A percentile compares a stretch with the other conserved stretches of the same genome.
phyloP scores from a whole-genome alignment of 2,329 filamentous ascomycete species.

The Thermomyces lanuginosus region DNA sequence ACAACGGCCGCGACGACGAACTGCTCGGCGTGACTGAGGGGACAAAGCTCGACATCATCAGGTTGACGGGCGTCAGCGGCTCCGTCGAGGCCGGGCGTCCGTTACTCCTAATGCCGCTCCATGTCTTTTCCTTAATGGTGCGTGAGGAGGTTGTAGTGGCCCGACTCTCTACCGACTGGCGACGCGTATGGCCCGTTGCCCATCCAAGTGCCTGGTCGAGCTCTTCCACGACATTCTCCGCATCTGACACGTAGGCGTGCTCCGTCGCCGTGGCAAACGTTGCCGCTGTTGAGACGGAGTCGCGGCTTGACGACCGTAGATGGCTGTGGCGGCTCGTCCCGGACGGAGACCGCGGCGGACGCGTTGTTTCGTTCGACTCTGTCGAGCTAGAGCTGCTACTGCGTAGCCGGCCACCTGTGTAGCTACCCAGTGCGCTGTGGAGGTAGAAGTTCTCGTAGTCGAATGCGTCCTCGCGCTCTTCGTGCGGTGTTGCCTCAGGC shows the following conservation, averaged over 20 bases:
- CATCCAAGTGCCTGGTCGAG: constrained; percentile 24
- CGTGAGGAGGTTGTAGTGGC: too few species aligned
- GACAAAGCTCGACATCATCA: too few species aligned
- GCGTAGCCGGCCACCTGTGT: constrained; percentile 16
- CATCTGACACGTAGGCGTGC: constrained; percentile 19
- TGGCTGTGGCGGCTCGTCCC: constrained; percentile 19
- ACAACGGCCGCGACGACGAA: constrained; percentile 4
- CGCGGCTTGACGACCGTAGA: constrained; percentile 41
- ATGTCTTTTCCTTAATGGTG: too few species aligned
- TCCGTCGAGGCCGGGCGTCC: too few species aligned
- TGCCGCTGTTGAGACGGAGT: constrained; percentile 44
- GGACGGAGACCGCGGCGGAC: constrained; percentile 12
- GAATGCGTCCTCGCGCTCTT: constrained; percentile 87
- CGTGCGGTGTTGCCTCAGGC: constrained; percentile 54
- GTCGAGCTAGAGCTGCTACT: constrained; percentile 24
- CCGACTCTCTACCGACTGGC: too few species aligned
- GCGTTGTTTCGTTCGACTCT: constrained; percentile 37
- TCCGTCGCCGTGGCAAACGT: constrained; percentile 50
- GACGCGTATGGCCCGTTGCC: too few species aligned
- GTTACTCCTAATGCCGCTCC: too few species aligned
- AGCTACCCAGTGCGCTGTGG: constrained; percentile 71
- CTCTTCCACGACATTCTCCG: constrained; percentile 24
- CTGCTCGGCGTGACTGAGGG: constrained; percentile 2
- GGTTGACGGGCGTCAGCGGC: too few species aligned
- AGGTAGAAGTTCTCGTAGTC: constrained; percentile 95